Conservation (phyloP, 352 stramenopile genomes). For the Paralagenidium karlingii region DNA sequence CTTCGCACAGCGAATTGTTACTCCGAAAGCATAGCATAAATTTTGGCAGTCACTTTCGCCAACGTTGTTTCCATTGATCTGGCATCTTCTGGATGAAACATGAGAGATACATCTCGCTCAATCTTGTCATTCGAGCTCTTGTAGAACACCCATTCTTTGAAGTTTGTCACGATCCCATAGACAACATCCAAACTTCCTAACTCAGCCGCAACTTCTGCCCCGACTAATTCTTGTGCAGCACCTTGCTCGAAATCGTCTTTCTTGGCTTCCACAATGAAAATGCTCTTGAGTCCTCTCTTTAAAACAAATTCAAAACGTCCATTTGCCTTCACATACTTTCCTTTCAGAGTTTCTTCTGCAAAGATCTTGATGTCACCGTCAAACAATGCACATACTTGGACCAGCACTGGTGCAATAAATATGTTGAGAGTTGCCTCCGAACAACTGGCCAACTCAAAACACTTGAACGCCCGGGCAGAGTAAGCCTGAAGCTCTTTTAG, state of each 20-base stretch:
- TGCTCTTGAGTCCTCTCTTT: slow-evolving; percentile 18
- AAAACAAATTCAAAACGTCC: slow-evolving; percentile 31
- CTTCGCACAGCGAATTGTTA: too few species aligned
- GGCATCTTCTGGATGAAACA: too few species aligned
- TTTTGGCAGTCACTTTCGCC: too few species aligned
- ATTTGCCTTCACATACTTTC: slow-evolving; percentile 22
- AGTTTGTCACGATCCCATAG: slow-evolving; percentile 37
- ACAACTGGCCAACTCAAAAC: slow-evolving; percentile 6
- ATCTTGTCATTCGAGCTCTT: too few species aligned
- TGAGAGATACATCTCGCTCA: too few species aligned
- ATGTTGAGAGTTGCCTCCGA: slow-evolving; percentile 8
- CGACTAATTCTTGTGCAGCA: slow-evolving; percentile 24
- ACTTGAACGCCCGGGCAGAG: slow-evolving; percentile 10
- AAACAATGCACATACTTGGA: slow-evolving; percentile 10
- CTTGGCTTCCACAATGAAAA: slow-evolving; percentile 37
- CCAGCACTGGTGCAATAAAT: slow-evolving; percentile 8
- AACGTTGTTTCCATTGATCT: too few species aligned
- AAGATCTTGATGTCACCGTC: slow-evolving; percentile 11
- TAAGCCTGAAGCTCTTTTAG: slow-evolving; percentile 11
- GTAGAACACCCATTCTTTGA: slow-evolving; percentile 20
- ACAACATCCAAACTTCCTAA: slow-evolving; percentile 18
- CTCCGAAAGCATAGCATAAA: too few species aligned
- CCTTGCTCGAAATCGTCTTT: slow-evolving; percentile 30
- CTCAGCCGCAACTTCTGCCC: slow-evolving; percentile 28
- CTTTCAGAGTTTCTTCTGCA: slow-evolving; percentile 13